Evolutionary conservation across 805 yeast species (phyloP), one percentile per base, ranked within the genome.

Genomic region (Pichia rugopelliculosa): DNA sequence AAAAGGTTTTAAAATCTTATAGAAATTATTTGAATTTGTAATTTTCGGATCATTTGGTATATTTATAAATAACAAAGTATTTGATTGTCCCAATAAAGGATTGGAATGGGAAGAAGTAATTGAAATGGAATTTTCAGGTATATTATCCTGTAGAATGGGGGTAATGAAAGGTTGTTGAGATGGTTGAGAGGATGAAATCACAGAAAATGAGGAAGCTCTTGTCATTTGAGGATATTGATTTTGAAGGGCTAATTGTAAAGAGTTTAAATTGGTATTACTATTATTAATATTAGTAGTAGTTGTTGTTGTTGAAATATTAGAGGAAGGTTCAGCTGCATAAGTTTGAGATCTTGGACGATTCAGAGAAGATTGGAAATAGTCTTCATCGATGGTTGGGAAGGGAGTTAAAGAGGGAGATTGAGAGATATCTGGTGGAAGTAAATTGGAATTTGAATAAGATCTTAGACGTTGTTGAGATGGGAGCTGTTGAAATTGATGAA

Each of bases 41-140:
- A 65, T 49, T 9, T 44, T 45, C 11, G 61, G 42, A 49, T 63
- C 68, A 34, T 55, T 56, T 12, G 97, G 97, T 44, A 91, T 73
- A 59, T 90, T 88, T 40, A 89, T 86, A 46, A 93, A 71, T 53
- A 90, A 73, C 40, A 91, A 71, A 12, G 87, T 80, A 55, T 84
- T 79, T 0, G 96, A 81, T 17, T 95, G 95, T 17, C 85, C 80
- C 55, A 87, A 61, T 40, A 79, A 70, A 4, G 86, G 74, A 58
- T 84, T 87, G 46, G 82, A 84, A 56, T 80, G 79, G 38, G 85
- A 79, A 2, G 90, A 80, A n/a, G 84, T 82, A 68, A 84, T 72
- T 38, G 77, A 72, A 37, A 83, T 67, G 34, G 74, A 69, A 25
- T 75, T 66, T 48, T 83, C 79, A 53, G 83, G 83, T 38, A 79